Evolutionary conservation across 2,329 filamentous ascomycete species (phyloP), one percentile per base, ranked within the genome.

Genomic region (Xylaria sp.): DNA sequence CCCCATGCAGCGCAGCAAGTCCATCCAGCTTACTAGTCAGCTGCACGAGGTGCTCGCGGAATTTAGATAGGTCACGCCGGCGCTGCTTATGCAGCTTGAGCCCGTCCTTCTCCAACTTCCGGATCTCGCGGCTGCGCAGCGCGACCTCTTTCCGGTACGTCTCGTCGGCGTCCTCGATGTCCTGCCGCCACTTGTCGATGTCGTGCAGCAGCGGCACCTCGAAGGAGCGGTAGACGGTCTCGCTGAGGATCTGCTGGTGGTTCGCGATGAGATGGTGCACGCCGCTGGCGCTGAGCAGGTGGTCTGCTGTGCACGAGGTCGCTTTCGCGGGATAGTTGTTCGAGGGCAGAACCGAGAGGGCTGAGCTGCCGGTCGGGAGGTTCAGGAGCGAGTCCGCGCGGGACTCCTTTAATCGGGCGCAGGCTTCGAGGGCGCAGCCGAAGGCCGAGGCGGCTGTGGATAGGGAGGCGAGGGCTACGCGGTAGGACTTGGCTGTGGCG

Each of bases 131-230:
- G 72, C 82, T 86, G 78, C 88, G 87, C 36, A 80, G 80, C 68
- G 84, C 85, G 48, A 88, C 86, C 51, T 85, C 84, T 60, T 84
- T 82, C 73, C 85, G 83, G 78, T 91, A 91, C 12, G 82, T 81
- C 63, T 88, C 85, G 75, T 90, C 87, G 75, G 91, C 90, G 73
- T 91, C 89, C 68, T 90, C 88, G 67, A 91, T 87, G 73, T 87
- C 85, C 62, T 83, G 83, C 63, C 85, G 85, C 89, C 89, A 92
- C 71, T 85, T 86, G 78, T 92, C 90, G 36, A 91, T 82, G 79
- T 91, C 90, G 80, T 91, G 89, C n/a, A 91, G 83, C 25, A 92
- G 81, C 3, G 90, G 90, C 46, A 91, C 89, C 79, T 92, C 90
- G 77, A 92, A 91, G 67, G 84, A 85, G 64, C 89, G 84, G 79